Evolutionary conservation across 345 rosid genomes (phyloP), one percentile per base, ranked within the genome.

Genomic region (Acer campestre): DNA sequence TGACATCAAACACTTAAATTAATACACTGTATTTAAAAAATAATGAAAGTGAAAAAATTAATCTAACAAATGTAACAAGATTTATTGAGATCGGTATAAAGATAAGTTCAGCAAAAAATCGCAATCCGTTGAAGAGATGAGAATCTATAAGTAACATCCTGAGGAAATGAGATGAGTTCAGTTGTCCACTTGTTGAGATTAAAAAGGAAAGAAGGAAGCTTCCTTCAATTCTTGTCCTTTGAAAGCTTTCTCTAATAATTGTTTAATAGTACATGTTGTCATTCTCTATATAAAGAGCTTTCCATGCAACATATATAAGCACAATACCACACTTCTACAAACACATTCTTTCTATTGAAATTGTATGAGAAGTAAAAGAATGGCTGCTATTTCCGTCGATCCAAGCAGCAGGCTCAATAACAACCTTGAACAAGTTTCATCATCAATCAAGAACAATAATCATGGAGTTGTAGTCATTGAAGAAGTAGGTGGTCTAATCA

Each of bases 401-500:
- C 86, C 88, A 29, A 77, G 12, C 12, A 59, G 65, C 25, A 59
- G 65, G 31, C 68, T 25, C 27, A 0, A 25, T 25, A 25, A 25
- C 27, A 25, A 25, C 27, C 27, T 67, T 10, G 38, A 35, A 4
- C 84, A 82, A 56, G 75, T 72, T 22, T 59, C 63, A 17, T 31
- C 44, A 27, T 31, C 44, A 27, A 81, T 77, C 49, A 78, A 84
- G 77, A 81, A 70, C 59, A 42, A 42, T 9, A 58, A 82, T 31
- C 90, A 79, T 55, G 93, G 88, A 6, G 75, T 72, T 12, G 11
- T 42, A 0, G 82, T 84, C 29, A 82, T 75, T 2, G 93, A 91
- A 75, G 97, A 92, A 76, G 84, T 94, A 46, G 83, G 81, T 14
- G 97, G 95, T 14, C 89, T 94, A 56, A 86, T 92, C 53, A 85